Conservation (phyloP, 495 filamentous ascomycete genomes). For the Tuber indicum region DNA sequence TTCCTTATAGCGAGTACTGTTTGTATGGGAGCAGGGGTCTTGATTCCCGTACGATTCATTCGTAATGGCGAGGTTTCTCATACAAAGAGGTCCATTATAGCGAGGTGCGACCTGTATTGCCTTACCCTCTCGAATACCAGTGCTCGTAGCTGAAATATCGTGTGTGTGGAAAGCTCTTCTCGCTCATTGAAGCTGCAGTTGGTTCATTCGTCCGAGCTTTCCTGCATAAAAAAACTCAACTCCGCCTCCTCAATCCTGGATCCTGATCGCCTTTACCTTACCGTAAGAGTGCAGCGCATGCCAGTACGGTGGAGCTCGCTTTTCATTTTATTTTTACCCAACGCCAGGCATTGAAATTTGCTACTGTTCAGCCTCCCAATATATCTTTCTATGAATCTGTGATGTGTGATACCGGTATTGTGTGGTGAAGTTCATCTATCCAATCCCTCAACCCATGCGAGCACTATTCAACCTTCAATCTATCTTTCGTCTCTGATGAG, state of each 20-base stretch:
- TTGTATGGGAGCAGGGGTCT: no score
- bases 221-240: slow-evolving; percentile 13
- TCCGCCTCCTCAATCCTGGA: background rate
- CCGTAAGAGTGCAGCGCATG: background rate
- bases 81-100: no score
- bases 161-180: slow-evolving; percentile 3
- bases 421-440: background rate
- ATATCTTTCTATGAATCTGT: background rate
- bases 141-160: background rate
- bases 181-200: slow-evolving; percentile 28
- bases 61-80: no score
- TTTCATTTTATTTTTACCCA: background rate
- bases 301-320: background rate
- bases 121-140: background rate
- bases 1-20: no score
- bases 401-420: background rate
- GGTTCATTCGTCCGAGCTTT: slow-evolving; percentile 33
- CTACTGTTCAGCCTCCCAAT: background rate
- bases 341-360: background rate
- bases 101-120: no score
- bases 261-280: background rate
- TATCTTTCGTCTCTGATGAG: background rate
- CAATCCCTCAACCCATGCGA: background rate
- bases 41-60: no score
- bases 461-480: background rate